Conservation (phyloP, 306 rosid species). For the Carpinus viminea region DNA sequence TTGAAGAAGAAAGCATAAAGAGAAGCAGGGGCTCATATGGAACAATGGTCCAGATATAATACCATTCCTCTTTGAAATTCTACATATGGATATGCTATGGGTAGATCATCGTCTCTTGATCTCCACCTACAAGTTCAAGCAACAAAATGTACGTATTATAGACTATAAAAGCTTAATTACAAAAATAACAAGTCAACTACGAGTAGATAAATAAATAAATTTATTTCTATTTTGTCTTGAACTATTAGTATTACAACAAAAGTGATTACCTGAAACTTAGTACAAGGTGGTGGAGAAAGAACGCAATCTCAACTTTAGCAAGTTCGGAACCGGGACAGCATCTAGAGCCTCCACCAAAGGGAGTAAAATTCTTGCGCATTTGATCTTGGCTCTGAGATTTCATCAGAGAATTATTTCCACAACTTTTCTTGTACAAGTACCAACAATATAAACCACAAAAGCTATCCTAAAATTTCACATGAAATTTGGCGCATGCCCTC, state of each 20-base stretch:
- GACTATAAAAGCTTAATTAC: too few relatives aligned
- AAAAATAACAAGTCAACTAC: not conserved
- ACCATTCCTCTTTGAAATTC: conserved; percentile 35
- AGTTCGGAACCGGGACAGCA: conserved; percentile 42
- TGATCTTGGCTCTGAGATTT: conserved; percentile 29
- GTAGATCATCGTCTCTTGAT: conserved; percentile 34
- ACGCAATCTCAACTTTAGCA: conserved; percentile 36
- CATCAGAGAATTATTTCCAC: not conserved
- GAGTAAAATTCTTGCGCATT: conserved; percentile 35
- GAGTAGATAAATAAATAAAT: not conserved
- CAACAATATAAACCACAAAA: not conserved
- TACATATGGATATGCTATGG: conserved; percentile 38
- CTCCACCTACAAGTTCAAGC: conserved; percentile 31
- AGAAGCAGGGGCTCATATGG: not conserved
- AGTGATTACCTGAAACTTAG: conserved; percentile 28
- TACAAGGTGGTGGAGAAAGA: conserved; percentile 44
- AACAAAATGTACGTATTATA: not conserved
- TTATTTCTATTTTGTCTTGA: not conserved
- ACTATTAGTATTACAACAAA: not conserved
- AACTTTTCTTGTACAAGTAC: not conserved
- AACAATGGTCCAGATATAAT: conserved; percentile 27
- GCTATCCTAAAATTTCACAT: not conserved
- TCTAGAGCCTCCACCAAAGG: conserved; percentile 45
- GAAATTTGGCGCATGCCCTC: too few relatives aligned
- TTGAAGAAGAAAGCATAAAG: not conserved